These are phyloP conservation scores for Arthroderma sp. DNA, from an alignment of 2,329 filamentous ascomycete genomes.

Conservation along the genomic window DNA sequence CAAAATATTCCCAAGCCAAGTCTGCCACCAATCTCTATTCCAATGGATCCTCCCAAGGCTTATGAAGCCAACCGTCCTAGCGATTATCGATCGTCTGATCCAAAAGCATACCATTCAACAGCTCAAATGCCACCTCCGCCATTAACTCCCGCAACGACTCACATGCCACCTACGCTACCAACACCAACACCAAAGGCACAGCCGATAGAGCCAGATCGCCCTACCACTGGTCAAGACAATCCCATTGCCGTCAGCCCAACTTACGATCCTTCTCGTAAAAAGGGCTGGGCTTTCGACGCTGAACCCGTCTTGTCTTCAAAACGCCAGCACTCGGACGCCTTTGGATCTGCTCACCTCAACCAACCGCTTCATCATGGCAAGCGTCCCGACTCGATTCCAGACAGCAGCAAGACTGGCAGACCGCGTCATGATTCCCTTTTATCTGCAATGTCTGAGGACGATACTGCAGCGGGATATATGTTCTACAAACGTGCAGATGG, in stretches of 20 bases:
- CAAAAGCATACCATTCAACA: conserved; percentile 26
- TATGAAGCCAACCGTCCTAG: conserved; percentile 15
- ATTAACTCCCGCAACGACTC: conserved; percentile 11
- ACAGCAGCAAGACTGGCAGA: conserved; percentile 9
- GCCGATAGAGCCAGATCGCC: conserved; percentile 3
- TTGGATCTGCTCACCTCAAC: conserved; percentile 22
- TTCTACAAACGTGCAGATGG: conserved; percentile 8
- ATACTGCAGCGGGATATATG: neutral
- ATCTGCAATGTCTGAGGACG: neutral
- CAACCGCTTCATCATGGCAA: conserved; percentile 31
- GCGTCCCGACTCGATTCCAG: conserved; percentile 25
- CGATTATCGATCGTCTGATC: conserved; percentile 27
- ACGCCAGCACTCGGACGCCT: conserved; percentile 26
- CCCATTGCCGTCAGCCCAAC: conserved; percentile 4
- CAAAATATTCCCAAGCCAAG: conserved; percentile 17
- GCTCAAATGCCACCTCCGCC: conserved; percentile 9
- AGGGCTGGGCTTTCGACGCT: conserved; percentile 21
- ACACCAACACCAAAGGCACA: too few species aligned
- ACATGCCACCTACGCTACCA: neutral
- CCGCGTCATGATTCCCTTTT: neutral
- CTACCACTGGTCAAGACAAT: neutral
- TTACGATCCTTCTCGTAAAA: conserved; percentile 12
- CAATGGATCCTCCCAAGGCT: conserved; percentile 16
- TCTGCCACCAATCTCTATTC: conserved; percentile 17
- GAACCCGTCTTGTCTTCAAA: conserved; percentile 17